Evolutionary conservation across 139 green algal genomes (phyloP), one percentile per base, ranked within the genome.

Genomic region (Desmodesmus armatus): DNA sequence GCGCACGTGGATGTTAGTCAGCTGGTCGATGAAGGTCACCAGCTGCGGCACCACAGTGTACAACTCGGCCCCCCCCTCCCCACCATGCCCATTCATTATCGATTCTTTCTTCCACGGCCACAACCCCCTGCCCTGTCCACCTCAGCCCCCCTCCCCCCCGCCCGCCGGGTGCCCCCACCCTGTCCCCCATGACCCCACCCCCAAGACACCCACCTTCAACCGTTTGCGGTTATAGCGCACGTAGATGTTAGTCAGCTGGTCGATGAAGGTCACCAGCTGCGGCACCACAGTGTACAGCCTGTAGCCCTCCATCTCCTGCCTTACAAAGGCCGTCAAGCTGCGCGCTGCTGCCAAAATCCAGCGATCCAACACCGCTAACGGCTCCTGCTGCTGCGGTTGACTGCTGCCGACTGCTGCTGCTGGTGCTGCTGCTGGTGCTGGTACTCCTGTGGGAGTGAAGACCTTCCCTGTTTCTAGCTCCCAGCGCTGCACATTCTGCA

Each of bases 1-100:
- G 40, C 97, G 91, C 80, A 99, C 96, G 87, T 99, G 99, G 67
- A 99, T 92, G 88, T 99, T 99, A 72, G 97, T 99, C 31, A 99
- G 92, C 58, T 87, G 87, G 51, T 98, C 97, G 76, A 99, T 98
- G 92, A 99, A 99, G 79, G 94, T 7, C 65, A 93, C 94, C 72
- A 98, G 91, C 89, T 91, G 93, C 19, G 96, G 96, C 71, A 98
- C 94, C 55, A 98, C 95, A 4, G 96, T 99, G 94, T 99, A 99
- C 65, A 99, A 93, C 21, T 94, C 88, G 91, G 99, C 99, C 6
- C 89, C 96, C 41, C 91, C 91, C 97, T 99, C 99, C 93, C 99
- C 97, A n/a, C n/a, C n/a, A n/a, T n/a, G n/a, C n/a, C n/a, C n/a
- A n/a, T n/a, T n/a, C n/a, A n/a, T n/a, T n/a, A n/a, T n/a, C n/a